Base-by-base conservation (phyloP, 2,329 filamentous ascomycete species). In the Knufia fluminis region DNA sequence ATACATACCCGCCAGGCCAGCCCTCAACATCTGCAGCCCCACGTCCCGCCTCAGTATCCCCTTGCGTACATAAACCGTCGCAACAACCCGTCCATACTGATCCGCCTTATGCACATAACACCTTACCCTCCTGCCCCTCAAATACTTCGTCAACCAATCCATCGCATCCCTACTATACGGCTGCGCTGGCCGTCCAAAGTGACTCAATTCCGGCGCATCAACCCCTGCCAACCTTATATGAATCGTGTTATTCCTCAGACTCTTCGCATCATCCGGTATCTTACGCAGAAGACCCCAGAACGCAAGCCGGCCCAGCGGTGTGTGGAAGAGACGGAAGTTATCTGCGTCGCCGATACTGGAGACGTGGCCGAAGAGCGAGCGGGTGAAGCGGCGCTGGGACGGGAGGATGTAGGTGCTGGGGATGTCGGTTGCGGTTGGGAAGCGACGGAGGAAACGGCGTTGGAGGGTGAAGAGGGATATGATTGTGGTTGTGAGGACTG, bases 291-390 rank as follows among this genome's bases (percentile, higher is more conserved):
- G 94, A n/a, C 85, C 89, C 92, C 92, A 98, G 47, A 92, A 92
- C 9, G 84, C 77, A 46, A 90, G 67, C 57, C 82, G 77, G 9
- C 92, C 92, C n/a, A 91, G 91, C 0, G 92, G 92, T 0, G 89
- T 97, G 66, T 98, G 92, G 65, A 85, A 98, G 42, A 98, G 66
- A 59, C 92, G 85, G 66, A 98, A 96, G 64, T 91, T 91, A 67
- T 98, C 92, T 3, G 89, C 94, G 74, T 98, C 92, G 36, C 94
- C 92, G 20, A 98, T 92, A 59, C 86, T 89, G 10, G 91, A 96
- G 36, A 97, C 92, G 54, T 78, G 78, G 12, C 92, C 92, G 59
- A 91, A 85, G 36, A 98, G 63, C 58, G 80, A 90, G 59, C 86
- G 77, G 53, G 74, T 81, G 45, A 48, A 48, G 40, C 86, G 80